Evolutionary conservation across 2,329 filamentous ascomycete species (phyloP), one percentile per base, ranked within the genome.

Genomic region (Dactylellina cionopaga): DNA sequence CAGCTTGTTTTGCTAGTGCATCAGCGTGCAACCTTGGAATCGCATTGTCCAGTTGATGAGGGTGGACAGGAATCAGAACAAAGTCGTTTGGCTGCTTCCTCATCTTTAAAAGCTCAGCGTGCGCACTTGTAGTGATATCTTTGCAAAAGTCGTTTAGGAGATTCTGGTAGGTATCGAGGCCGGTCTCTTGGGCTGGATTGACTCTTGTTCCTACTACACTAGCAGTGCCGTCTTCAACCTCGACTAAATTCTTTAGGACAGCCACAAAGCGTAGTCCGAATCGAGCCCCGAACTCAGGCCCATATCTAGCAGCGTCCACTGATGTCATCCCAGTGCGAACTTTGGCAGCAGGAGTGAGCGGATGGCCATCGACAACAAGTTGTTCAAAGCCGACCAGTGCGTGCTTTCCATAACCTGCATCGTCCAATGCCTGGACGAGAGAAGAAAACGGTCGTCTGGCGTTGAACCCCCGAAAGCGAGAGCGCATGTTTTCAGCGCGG

Each of bases 41-140:
- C 24, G 59, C 59, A 64, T 64, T 64, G 4, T 64, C 46, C 5
- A 64, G 59, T 27, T 64, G 59, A 54, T 64, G 59, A 11, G 59
- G 59, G 33, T 64, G 59, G 25, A 64, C 37, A 10, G 59, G 59
- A n/a, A 64, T 46, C 24, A 64, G 2, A 1, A 54, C 46, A 35
- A 52, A 64, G 25, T 64, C 37, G 2, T 54, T 37, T 3, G 46
- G 59, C 2, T 17, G 9, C 25, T 54, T 54, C 19, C 59, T 47
- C 25, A 54, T 24, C 13, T 46, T n/a, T 3, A 31, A 25, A 15
- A 64, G 35, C 35, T 64, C 59, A 9, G 10, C 25, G 9, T 17
- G 59, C 15, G 51, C 19, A 17, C 24, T 31, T 6, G 25, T 37
- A 15, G 54, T 3, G 19, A 35, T 44, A n/a, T 64, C 44, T 13